Conservation (phyloP, 164 flowering plant genomes). For the Tetrastigma voinierianum region DNA sequence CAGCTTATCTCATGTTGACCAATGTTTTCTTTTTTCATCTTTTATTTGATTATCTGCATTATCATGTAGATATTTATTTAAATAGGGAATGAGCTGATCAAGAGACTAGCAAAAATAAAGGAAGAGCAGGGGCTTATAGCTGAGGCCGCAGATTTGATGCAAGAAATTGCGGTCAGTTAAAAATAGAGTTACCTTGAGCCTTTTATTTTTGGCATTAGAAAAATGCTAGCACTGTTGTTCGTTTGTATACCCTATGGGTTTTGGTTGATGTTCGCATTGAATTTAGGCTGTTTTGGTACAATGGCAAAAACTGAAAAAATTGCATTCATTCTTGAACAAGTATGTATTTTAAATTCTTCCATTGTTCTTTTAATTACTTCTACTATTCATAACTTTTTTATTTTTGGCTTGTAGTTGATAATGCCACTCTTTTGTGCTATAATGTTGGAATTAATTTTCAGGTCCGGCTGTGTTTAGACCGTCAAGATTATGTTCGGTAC, state of each 20-base stretch:
- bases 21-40: not conserved
- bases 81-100: constrained; percentile 87
- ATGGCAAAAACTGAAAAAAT: constrained; percentile 99
- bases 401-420: not conserved
- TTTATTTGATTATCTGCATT: not conserved
- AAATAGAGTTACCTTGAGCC: too few relatives aligned
- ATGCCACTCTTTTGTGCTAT: not conserved
- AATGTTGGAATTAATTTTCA: constrained; percentile 15
- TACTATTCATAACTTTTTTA: not conserved
- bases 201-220: not conserved
- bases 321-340: constrained; percentile 97
- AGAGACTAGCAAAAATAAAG: constrained; percentile 90
- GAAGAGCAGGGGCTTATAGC: constrained; percentile 93
- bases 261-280: constrained; percentile 5
- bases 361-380: not conserved
- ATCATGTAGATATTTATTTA: constrained; percentile 80
- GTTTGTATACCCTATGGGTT: not conserved
- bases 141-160: constrained; percentile 99
- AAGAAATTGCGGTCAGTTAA: constrained; percentile 85
- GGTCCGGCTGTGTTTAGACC: constrained; percentile 94
- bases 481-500: constrained; percentile 96
- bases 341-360: constrained; percentile 20
- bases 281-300: too few relatives aligned
- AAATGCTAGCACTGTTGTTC: not conserved
- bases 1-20: not conserved